phyloP scores from a whole-genome alignment of 2,329 filamentous ascomycete species.

The Fusarium siculi region DNA sequence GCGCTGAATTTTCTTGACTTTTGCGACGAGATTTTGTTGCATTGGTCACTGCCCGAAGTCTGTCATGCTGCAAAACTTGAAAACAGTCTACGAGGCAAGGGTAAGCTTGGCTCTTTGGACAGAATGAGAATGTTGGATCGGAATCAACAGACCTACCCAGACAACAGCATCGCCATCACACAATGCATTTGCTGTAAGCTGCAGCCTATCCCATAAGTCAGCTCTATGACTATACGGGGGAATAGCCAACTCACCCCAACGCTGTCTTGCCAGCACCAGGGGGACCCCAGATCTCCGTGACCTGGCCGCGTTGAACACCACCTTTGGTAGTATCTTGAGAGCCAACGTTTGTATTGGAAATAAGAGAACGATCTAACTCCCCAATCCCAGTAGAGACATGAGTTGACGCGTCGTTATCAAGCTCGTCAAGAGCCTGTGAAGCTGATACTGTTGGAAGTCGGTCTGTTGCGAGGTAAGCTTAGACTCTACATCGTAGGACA shows the following conservation, averaged over 20 bases:
- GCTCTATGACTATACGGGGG: conserved; percentile 19
- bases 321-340: conserved; percentile 46
- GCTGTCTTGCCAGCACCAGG: conserved; percentile 87
- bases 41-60: conserved; percentile 44
- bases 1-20: conserved; percentile 6
- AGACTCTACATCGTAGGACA: background rate
- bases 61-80: conserved; percentile 50
- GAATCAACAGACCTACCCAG: conserved; percentile 78
- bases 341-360: conserved; percentile 16
- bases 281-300: conserved; percentile 90
- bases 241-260: conserved; percentile 69
- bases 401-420: conserved; percentile 62
- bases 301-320: conserved; percentile 78
- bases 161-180: conserved; percentile 71
- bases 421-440: conserved; percentile 73
- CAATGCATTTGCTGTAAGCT: conserved; percentile 73
- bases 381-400: conserved; percentile 67
- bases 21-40: conserved; percentile 21
- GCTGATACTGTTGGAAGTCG: conserved; percentile 81
- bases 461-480: conserved; percentile 60
- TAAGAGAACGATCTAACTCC: conserved; percentile 62
- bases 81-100: conserved; percentile 56
- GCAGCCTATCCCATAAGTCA: conserved; percentile 66
- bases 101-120: conserved; percentile 9
- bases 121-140: background rate